Percentiles rank a stretch among this genome's conserved stretches.
Evolutionary conservation across 495 filamentous ascomycete species (phyloP).

Genomic region (Chaetomium cochliodes): DNA sequence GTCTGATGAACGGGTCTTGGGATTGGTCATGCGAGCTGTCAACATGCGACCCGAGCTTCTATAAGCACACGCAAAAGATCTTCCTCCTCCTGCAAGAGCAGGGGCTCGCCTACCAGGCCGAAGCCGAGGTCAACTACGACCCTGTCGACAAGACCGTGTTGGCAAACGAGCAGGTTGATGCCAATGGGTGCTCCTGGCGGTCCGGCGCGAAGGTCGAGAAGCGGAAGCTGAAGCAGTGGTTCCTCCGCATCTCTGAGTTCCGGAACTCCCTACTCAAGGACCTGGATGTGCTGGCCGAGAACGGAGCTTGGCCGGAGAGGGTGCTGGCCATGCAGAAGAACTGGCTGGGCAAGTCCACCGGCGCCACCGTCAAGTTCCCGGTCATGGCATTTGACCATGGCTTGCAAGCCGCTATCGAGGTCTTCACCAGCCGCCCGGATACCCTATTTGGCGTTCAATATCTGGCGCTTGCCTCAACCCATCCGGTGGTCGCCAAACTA

Average conservation of each 20-base stretch:
- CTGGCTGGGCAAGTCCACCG: constrained; percentile 79
- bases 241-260: constrained; percentile 78
- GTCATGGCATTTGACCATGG: constrained; percentile 43
- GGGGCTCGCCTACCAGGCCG: constrained; percentile 73
- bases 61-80: constrained; percentile 82
- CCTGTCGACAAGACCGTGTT: constrained; percentile 86
- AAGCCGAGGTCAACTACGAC: constrained; percentile 85
- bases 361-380: constrained; percentile 69
- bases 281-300: constrained; percentile 60
- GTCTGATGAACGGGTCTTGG: constrained; percentile 72
- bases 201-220: constrained; percentile 85
- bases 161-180: constrained; percentile 88
- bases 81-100: constrained; percentile 72
- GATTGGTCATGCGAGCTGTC: constrained; percentile 81
- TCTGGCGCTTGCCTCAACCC: constrained; percentile 70
- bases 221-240: constrained; percentile 81
- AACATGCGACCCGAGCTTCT: constrained; percentile 80
- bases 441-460: constrained; percentile 84
- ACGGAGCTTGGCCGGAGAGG: constrained; percentile 73
- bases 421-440: constrained; percentile 82
- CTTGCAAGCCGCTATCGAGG: constrained; percentile 55
- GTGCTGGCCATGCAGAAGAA: constrained; percentile 83
- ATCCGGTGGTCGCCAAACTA: constrained; percentile 64
- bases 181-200: constrained; percentile 80
- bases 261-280: constrained; percentile 71